Percentiles rank a stretch among this genome's conserved stretches.
phyloP scores from a whole-genome alignment of 1,284 basidiomycete genomes.

The Salmacisia buchloeana region DNA sequence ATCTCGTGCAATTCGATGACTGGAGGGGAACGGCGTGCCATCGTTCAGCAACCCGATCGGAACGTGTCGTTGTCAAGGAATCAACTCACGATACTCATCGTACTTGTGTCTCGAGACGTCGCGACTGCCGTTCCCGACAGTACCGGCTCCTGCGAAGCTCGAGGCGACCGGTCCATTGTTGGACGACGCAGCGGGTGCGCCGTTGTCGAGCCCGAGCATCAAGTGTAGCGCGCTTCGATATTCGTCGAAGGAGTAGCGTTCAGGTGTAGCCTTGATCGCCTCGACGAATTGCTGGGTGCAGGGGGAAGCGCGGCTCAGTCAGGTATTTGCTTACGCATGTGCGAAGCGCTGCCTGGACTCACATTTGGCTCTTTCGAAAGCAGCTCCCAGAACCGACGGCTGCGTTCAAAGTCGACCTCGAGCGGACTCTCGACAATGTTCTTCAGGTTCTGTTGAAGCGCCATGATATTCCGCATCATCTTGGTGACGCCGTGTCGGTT shows the following conservation, averaged over 20 bases:
- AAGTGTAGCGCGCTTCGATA: constrained; percentile 34
- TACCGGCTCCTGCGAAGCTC: constrained; percentile 21
- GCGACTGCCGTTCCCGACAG: constrained; percentile 7
- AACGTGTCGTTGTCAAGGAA: constrained; percentile 1
- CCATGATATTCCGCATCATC: constrained; percentile 81
- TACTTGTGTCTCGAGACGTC: constrained; percentile 34
- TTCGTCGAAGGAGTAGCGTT: constrained; percentile 24
- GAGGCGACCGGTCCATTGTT: constrained; percentile 6
- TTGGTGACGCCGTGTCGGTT: constrained; percentile 79
- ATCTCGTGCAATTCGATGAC: constrained; percentile 42
- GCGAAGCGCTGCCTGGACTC: constrained; percentile 32
- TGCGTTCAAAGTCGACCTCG: constrained; percentile 67
- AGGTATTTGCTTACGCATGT: no score
- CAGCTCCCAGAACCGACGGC: constrained; percentile 73
- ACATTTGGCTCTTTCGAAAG: constrained; percentile 71
- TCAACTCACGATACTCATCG: constrained; percentile 29
- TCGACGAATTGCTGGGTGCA: constrained; percentile 7
- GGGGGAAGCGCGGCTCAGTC: background rate
- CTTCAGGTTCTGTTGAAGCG: constrained; percentile 86
- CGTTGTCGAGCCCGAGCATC: constrained; percentile 37
- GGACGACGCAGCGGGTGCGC: background rate
- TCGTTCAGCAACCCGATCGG: constrained; percentile 14
- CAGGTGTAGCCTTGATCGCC: background rate
- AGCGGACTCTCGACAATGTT: constrained; percentile 47
- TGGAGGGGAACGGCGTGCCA: background rate